Evolutionary conservation across 306 rosid genomes (phyloP), one percentile per base, ranked within the genome.

Genomic region (Sesbania bispinosa): DNA sequence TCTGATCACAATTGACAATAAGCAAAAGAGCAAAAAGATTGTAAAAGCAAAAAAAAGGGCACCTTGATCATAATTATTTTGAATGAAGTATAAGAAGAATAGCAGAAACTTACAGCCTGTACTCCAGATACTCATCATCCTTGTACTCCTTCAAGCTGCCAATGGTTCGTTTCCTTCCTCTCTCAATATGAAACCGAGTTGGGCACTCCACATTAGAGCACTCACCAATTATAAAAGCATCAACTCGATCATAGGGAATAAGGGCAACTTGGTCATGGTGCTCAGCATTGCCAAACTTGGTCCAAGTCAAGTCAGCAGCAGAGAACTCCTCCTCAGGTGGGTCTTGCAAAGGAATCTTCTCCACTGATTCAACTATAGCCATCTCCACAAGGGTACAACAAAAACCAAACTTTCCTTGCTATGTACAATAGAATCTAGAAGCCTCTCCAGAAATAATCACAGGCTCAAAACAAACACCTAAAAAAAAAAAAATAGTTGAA

Each of bases 71-170:
- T 23, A 42, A 43, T 38, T 6, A 45, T n/a, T 47, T 29, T 30
- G 32, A 69, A 78, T 46, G 36, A 71, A 77, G 29, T 6, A 35
- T 26, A 61, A 69, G 18, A 79, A 66, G 41, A 53, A 65, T 19
- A 43, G 35, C 15, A 58, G 16, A 67, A 55, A 85, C 97, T 90
- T 84, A 94, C 98, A 78, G 81, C 77, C 93, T 90, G 68, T 88
- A 90, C 79, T 90, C 97, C 78, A 94, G 84, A 82, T 88, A 94
- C 24, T 90, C 98, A 71, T 94, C 98, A 69, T 88, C 90, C 85
- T 79, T 90, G 86, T 74, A 90, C 51, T 89, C 95, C 79, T 86
- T 94, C 83, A 94, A 86, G 86, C 84, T 86, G 11, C 96, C 98
- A 63, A 84, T 76, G 16, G 81, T 69, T 15, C 96, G 85, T 80